Evolutionary conservation across 2,329 filamentous ascomycete genomes (phyloP), one percentile per base, ranked within the genome.

Genomic region (Gnomoniopsis sp.): DNA sequence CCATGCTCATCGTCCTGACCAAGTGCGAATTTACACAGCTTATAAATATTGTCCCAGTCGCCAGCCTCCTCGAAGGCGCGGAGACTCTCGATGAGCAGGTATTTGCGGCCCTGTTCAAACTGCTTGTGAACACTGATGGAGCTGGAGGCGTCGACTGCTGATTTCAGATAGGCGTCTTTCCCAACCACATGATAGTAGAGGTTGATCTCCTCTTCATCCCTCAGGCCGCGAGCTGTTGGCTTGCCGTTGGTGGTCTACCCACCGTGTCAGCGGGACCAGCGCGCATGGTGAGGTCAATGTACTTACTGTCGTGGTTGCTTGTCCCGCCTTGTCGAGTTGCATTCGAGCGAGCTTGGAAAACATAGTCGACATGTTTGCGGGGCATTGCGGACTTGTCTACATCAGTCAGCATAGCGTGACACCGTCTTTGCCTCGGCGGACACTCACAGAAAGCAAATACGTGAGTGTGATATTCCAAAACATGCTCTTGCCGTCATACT

Each of bases 381-480:
- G 73, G 26, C 75, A 76, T 58, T 82, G 78, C 2, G 74, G 66
- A 64, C 77, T 81, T 46, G 69, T 74, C 79, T 82, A 55, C 15
- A 14, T 14, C 48, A 62, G 67, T 72, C 54, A 70, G 65, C 17
- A 55, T 22, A 23, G 17, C 15, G 6, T 1, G 22, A 12, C 17
- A 6, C 6, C 3, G 1, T 30, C 8, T 2, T 21, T 4, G 15
- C 3, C 11, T n/a, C 14, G 8, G 14, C n/a, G 7, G 10, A 14
- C 14, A 67, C 77, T 65, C 67, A 84, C 81, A 55, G 82, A 78
- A 55, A 84, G 74, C 34, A 84, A 65, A 60, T 81, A 78, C 0
- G 80, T 84, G 17, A 81, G 73, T 21, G 76, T 71, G 62, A 85
- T 83, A 61, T 80, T 84, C 75, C 77, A 82, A 61, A 83, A 84